Evolutionary conservation across 805 yeast species (phyloP), one percentile per base, ranked within the genome.

Genomic region (Nematodospora valgi): DNA sequence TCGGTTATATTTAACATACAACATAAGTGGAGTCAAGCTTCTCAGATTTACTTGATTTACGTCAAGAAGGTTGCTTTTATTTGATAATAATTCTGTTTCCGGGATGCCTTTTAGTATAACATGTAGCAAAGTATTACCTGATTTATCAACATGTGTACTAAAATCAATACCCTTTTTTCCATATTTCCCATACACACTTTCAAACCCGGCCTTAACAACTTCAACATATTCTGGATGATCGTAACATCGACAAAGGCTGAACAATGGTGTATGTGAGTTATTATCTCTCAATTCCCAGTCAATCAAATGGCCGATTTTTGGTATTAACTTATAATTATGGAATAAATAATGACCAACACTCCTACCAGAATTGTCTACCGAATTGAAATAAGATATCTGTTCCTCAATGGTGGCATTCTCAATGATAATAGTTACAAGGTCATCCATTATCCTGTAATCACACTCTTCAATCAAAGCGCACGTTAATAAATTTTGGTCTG

Each of bases 41-140:
- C 72, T 72, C 9, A 51, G 47, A 51, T 86, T 89, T 13, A 72
- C 54, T 38, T 70, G 73, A 53, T 91, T 86, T 9, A 86, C 48
- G 39, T 65, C 47, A 12, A 67, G 39, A 5, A 69, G 56, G 5
- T 54, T 47, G 16, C 29, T 8, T 20, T 58, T 51, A 14, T 39
- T 33, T 9, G 47, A 19, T 17, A 64, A 48, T 12, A 66, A 32
- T 12, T 44, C 29, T 0, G 68, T 53, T 23, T 45, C 49, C 2
- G 48, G 37, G 19, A 85, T 55, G 11, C 73, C 70, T 10, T 71
- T 70, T 32, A 74, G 72, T 20, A 86, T 61, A 3, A 84, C 72
- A 57, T 91, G 98, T 21, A 91, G 59, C 3, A 91, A 51, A 0
- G 93, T 78, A 51, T 88, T 87, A 0, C 91, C 91, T 37, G 76